These are phyloP conservation scores for Penicillium sp. DNA, from an alignment of 2,329 filamentous ascomycete genomes.

Conservation along the genomic window DNA sequence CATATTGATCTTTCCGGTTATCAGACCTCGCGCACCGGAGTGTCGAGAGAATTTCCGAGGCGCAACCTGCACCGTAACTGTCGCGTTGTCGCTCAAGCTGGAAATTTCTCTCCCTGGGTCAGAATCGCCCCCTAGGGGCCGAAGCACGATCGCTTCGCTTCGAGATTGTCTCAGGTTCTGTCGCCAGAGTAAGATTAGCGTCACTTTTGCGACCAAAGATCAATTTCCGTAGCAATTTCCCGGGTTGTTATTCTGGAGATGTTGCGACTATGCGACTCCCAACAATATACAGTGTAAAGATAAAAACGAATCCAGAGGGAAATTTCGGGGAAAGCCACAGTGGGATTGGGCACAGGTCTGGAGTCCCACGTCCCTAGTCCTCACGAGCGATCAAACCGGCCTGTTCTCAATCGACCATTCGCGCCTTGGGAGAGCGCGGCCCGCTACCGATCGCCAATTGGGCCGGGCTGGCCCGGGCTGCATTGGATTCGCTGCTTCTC, in stretches of 20 bases:
- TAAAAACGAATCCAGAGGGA: neutral
- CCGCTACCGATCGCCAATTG: conserved; percentile 4
- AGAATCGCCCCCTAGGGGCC: neutral
- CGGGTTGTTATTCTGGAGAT: neutral
- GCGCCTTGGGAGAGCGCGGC: neutral
- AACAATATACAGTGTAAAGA: neutral
- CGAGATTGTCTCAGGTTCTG: conserved; percentile 1
- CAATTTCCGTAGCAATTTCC: neutral
- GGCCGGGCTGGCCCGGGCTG: neutral
- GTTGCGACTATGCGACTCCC: neutral
- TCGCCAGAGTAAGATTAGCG: conserved; percentile 2
- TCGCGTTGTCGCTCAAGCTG: neutral
- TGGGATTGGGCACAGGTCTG: neutral
- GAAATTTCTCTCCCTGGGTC: neutral
- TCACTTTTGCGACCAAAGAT: neutral
- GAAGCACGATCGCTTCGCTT: conserved; percentile 4
- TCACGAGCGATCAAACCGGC: conserved; percentile 6
- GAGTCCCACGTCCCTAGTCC: neutral
- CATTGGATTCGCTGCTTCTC: neutral
- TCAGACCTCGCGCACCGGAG: neutral
- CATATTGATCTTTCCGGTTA: conserved; percentile 1
- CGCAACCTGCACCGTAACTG: neutral
- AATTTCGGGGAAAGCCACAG: neutral
- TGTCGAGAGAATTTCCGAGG: conserved; percentile 2
- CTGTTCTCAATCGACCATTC: conserved; percentile 7